Conservation (phyloP, 2,329 filamentous ascomycete genomes). For the Pseudocercospora ulei region DNA sequence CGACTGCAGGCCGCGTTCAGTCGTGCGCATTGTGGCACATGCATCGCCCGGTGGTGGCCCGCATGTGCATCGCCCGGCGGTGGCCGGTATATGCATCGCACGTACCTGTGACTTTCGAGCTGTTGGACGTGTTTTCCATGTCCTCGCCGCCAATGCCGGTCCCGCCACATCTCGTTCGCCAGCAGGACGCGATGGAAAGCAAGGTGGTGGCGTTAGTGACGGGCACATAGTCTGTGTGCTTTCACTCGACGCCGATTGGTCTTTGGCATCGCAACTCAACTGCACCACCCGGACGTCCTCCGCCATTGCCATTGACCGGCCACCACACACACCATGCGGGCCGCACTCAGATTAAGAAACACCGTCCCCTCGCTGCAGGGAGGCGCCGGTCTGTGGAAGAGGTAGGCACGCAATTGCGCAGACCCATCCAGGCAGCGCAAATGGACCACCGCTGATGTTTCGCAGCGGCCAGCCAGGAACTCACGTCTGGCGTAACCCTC, state of each 20-base stretch:
- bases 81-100: slow-evolving; percentile 3
- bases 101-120: slow-evolving; percentile 45
- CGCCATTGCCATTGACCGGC: slow-evolving; percentile 12
- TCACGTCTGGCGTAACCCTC: slow-evolving; percentile 33
- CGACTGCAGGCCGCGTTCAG: slow-evolving; percentile 50
- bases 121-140: slow-evolving; percentile 34
- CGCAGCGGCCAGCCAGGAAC: slow-evolving; percentile 19
- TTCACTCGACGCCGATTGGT: too few relatives aligned
- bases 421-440: background rate
- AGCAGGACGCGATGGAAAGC: slow-evolving; percentile 9
- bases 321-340: slow-evolving; percentile 26
- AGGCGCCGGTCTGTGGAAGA: slow-evolving; percentile 15
- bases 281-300: slow-evolving; percentile 1
- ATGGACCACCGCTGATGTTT: background rate
- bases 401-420: background rate
- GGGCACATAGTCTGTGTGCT: too few relatives aligned
- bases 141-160: slow-evolving; percentile 21
- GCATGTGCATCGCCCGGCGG: background rate
- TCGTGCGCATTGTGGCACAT: slow-evolving; percentile 3
- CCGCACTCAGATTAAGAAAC: slow-evolving; percentile 26
- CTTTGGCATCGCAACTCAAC: too few relatives aligned
- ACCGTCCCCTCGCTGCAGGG: slow-evolving; percentile 14
- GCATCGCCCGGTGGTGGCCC: background rate
- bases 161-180: slow-evolving; percentile 27
- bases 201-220: too few relatives aligned